Evolutionary conservation across 495 filamentous ascomycete species (phyloP), one percentile per base, ranked within the genome.

Genomic region (Aspergillus kassunensis): DNA sequence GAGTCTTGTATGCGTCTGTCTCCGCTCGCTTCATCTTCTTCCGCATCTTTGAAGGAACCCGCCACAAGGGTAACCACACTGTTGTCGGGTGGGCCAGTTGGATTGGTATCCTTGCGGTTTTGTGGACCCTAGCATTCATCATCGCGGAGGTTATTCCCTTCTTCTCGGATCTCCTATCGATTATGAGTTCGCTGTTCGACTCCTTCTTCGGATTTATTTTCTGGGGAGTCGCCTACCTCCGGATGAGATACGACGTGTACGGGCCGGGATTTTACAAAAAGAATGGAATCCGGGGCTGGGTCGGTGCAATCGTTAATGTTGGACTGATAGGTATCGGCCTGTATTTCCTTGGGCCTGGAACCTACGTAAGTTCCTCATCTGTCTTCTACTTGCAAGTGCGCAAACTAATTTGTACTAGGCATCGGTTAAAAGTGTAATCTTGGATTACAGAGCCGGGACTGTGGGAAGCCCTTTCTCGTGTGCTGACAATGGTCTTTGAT

Each of bases 161-260:
- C 80, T 95, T 95, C 73, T 84, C 84, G 21, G 87, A 88, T 44
- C 74, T 95, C 30, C 74, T 92, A 9, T 86, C 85, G 7, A 79
- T 95, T 45, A 91, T 95, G 88, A 91, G 88, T 56, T 88, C 88
- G 15, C 79, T 95, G 12, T 95, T 95, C 59, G 90, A 95, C 66
- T 90, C 86, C 20, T 95, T 93, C 73, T 95, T 95, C 54, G 90
- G 90, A 15, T 95, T 92, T 71, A 92, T 95, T 60, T 95, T 93
- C 77, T 95, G 90, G 90, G 90, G 89, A 24, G 80, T 88, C 4
- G 90, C 90, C 1, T 95, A 93, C 63, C 76, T 93, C 54, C 82
- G 88, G 25, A 91, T 95, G 90, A 76, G 89, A 13, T 64, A 69
- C 35, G 84, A 77, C 0, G 88, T 92, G 49, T 75, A 86, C 54